Conservation (phyloP, 495 filamentous ascomycete genomes). For the Parmelia sp. region DNA sequence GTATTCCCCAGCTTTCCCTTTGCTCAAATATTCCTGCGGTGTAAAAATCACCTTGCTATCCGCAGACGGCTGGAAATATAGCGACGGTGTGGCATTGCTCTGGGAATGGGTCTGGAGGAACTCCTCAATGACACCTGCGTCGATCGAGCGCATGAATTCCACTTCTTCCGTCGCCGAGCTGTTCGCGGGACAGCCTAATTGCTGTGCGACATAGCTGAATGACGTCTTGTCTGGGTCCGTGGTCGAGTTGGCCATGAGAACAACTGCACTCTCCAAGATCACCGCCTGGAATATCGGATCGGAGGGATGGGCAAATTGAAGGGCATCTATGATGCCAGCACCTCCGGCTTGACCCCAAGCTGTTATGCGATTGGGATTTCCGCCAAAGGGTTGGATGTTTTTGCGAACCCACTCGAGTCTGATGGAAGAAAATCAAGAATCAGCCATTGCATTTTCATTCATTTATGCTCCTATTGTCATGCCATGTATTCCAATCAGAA, state of each 20-base stretch:
- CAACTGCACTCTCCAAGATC: slow-evolving; percentile 21
- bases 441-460: slow-evolving; percentile 9
- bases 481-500: slow-evolving; percentile 4
- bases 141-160: slow-evolving; percentile 43
- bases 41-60: slow-evolving; percentile 6
- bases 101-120: slow-evolving; percentile 31
- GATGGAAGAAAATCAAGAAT: slow-evolving; percentile 58
- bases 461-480: slow-evolving; percentile 4
- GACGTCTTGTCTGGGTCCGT: slow-evolving; percentile 11
- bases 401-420: slow-evolving; percentile 56
- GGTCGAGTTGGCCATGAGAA: slow-evolving; percentile 25
- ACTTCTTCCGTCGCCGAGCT: slow-evolving; percentile 39
- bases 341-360: slow-evolving; percentile 41
- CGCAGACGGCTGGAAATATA: slow-evolving; percentile 3
- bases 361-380: slow-evolving; percentile 47
- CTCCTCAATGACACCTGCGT: slow-evolving; percentile 33
- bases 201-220: slow-evolving; percentile 40
- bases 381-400: slow-evolving; percentile 56
- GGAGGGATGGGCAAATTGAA: slow-evolving; percentile 2
- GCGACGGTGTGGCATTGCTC: slow-evolving; percentile 6
- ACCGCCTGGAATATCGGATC: slow-evolving; percentile 18
- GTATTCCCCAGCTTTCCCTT: slow-evolving; percentile 6
- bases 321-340: slow-evolving; percentile 19
- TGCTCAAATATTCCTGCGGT: slow-evolving; percentile 9
- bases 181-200: slow-evolving; percentile 37